phyloP scores from a whole-genome alignment of 192 early-diverging fungal genomes.

The Podila epicladia region DNA sequence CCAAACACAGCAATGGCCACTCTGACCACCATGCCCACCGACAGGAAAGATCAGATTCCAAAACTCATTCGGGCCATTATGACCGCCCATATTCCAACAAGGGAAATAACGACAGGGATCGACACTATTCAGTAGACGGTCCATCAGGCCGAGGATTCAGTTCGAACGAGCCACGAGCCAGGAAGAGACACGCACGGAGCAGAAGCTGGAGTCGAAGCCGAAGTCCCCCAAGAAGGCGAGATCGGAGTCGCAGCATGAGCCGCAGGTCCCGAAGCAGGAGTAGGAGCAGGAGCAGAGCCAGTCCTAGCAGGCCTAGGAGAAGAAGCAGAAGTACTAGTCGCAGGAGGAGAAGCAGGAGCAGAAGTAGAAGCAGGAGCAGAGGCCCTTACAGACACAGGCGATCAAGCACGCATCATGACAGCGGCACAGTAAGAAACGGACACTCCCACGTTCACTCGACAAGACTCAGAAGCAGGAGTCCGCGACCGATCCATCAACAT shows the following conservation, averaged over 20 bases:
- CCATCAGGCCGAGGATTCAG: background rate
- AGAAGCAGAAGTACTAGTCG: background rate
- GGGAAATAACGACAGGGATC: slow-evolving; percentile 4
- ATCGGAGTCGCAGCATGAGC: background rate
- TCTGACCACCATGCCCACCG: slow-evolving; percentile 3
- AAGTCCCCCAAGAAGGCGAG: background rate
- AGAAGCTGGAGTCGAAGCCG: slow-evolving; percentile 17
- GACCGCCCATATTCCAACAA: slow-evolving; percentile 28
- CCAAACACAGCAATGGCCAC: slow-evolving; percentile 1
- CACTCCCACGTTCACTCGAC: too few relatives aligned
- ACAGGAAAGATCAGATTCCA: slow-evolving; percentile 30
- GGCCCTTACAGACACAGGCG: background rate
- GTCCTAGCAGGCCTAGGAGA: background rate
- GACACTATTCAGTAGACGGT: slow-evolving; percentile 2
- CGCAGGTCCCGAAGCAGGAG: background rate
- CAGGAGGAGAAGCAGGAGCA: slow-evolving; percentile 15
- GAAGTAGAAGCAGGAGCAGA: slow-evolving; percentile 13
- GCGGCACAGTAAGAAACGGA: background rate
- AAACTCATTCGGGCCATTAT: slow-evolving; percentile 11
- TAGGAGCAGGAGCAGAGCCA: background rate
- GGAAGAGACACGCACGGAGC: slow-evolving; percentile 34
- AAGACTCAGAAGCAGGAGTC: too few relatives aligned
- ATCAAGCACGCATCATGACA: too few relatives aligned
- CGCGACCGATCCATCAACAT: too few relatives aligned
- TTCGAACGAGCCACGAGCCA: slow-evolving; percentile 5